A percentile compares a stretch with the other conserved stretches of the same genome.
These are phyloP conservation scores for Parasitella parasitica DNA, from an alignment of 371 early-diverging fungal species.

Conservation along the genomic window DNA sequence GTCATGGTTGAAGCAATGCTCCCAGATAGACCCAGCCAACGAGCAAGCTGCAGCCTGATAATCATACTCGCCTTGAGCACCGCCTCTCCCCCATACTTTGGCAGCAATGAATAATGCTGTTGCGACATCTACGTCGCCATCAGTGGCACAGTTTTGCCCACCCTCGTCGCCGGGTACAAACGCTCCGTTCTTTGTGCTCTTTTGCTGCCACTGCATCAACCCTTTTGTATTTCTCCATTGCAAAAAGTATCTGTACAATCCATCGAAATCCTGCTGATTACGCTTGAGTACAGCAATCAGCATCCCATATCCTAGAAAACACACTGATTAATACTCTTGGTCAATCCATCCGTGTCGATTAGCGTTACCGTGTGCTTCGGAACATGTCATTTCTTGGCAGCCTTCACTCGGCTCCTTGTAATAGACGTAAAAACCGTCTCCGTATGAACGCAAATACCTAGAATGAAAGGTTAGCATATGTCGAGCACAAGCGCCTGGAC, in stretches of 20 bases:
- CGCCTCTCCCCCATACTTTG: conserved; percentile 57
- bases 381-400: conserved; percentile 44
- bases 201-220: conserved; percentile 69
- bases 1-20: conserved; percentile 56
- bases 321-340: neutral
- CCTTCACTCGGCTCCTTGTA: conserved; percentile 49
- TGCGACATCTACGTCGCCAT: conserved; percentile 64
- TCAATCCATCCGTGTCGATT: too few relatives aligned
- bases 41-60: conserved; percentile 48
- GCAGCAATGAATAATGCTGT: conserved; percentile 60
- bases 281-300: conserved; percentile 58
- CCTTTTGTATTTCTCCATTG: conserved; percentile 56
- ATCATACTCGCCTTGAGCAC: conserved; percentile 47
- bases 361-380: conserved; percentile 50
- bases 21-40: conserved; percentile 50
- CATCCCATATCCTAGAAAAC: conserved; percentile 58
- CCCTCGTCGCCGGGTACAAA: conserved; percentile 54
- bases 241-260: conserved; percentile 55
- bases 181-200: conserved; percentile 23
- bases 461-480: too few relatives aligned
- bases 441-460: conserved; percentile 47
- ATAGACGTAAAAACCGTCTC: conserved; percentile 45
- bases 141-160: conserved; percentile 59
- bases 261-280: conserved; percentile 63
- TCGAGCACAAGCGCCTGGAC: too few relatives aligned